Percentiles rank a stretch among this genome's conserved stretches.
Conservation (phyloP, 176 grass and related monocot genomes). For the Carex pumila region DNA sequence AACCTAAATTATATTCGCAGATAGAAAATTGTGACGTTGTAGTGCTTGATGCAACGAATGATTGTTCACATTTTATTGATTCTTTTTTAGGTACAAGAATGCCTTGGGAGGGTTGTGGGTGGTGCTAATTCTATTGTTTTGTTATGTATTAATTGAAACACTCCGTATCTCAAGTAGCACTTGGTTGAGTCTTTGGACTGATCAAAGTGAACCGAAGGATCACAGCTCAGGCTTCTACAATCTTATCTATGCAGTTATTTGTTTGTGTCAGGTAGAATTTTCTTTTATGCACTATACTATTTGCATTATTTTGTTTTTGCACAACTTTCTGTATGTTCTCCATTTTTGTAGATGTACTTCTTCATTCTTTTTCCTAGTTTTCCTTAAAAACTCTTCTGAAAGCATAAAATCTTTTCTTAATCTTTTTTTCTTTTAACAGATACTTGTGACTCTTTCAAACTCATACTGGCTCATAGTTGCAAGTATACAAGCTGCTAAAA, state of each 20-base stretch:
- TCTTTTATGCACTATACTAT: background rate
- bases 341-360: background rate
- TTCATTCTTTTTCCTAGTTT: background rate
- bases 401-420: background rate
- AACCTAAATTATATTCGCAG: background rate
- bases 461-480: constrained; percentile 84
- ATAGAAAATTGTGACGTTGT: background rate
- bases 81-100: constrained; percentile 73
- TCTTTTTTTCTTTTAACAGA: constrained; percentile 28
- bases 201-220: constrained; percentile 64
- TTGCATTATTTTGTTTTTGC: background rate
- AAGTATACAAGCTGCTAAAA: constrained; percentile 78
- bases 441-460: constrained; percentile 70
- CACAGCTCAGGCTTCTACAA: constrained; percentile 74
- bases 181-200: constrained; percentile 95
- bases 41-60: background rate
- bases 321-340: background rate
- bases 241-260: constrained; percentile 78
- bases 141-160: constrained; percentile 73
- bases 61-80: constrained; percentile 26
- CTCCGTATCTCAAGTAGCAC: constrained; percentile 96
- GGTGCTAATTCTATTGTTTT: constrained; percentile 60
- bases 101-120: constrained; percentile 94
- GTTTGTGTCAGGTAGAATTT: constrained; percentile 63
- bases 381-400: background rate